Evolutionary conservation across 345 rosid genomes (phyloP).

Genomic region (Boechera retrofracta): DNA sequence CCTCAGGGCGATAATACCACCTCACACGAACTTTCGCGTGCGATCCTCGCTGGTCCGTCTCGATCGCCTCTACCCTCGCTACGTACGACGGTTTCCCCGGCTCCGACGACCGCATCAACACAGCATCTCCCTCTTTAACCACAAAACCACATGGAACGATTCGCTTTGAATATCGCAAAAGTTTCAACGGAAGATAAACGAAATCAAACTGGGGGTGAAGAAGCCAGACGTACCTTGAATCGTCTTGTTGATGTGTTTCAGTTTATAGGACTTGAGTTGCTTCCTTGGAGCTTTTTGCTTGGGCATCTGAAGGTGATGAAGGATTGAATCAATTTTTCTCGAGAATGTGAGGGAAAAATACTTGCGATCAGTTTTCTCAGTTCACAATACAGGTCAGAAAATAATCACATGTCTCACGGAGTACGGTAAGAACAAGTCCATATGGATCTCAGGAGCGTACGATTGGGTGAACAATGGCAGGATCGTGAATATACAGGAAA

Average conservation of each 20-base stretch:
- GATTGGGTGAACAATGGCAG: slow-evolving; percentile 24
- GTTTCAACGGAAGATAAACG: neutral
- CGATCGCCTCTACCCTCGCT: slow-evolving; percentile 89
- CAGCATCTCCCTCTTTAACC: slow-evolving; percentile 81
- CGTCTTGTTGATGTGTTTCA: slow-evolving; percentile 75
- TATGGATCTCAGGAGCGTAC: slow-evolving; percentile 10
- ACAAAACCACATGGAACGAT: slow-evolving; percentile 2
- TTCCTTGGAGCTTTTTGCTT: slow-evolving; percentile 77
- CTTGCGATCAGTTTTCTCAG: slow-evolving; percentile 20
- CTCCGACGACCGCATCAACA: slow-evolving; percentile 91
- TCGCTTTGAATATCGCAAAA: neutral
- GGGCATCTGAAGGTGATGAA: slow-evolving; percentile 65
- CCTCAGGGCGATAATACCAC: slow-evolving; percentile 99
- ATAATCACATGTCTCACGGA: slow-evolving; percentile 30
- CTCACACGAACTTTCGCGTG: slow-evolving; percentile 78
- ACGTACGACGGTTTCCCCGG: slow-evolving; percentile 86
- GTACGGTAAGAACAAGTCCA: slow-evolving; percentile 1
- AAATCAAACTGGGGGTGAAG: neutral
- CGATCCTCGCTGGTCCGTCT: slow-evolving; percentile 76
- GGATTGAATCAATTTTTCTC: neutral
- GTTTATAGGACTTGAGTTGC: slow-evolving; percentile 72
- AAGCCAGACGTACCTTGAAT: slow-evolving; percentile 62
- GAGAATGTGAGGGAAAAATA: slow-evolving; percentile 37
- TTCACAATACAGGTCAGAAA: neutral
- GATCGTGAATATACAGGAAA: slow-evolving; percentile 21